Evolutionary conservation across 2,329 filamentous ascomycete genomes (phyloP), one percentile per base, ranked within the genome.

Genomic region (Aaosphaeria arxii): DNA sequence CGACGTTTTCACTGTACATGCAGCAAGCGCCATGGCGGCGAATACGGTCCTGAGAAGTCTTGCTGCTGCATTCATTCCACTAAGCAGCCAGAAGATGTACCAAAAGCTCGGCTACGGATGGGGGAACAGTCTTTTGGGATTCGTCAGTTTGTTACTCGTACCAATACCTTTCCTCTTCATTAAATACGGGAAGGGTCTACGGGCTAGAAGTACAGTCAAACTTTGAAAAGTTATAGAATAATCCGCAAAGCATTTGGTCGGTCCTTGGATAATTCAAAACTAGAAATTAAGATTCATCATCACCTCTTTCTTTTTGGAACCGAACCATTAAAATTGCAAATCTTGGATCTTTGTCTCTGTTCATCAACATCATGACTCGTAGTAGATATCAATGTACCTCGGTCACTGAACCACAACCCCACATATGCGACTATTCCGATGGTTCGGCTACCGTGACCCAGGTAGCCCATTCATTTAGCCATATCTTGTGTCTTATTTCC

Each of bases 21-120:
- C 73, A 0, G 73, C 71, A 1, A 69, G 64, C 43, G 72, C 73
- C 0, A 69, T 73, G 58, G 70, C 71, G 1, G 73, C 73, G 6
- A 71, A 62, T 40, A 71, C 71, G 0, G 67, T 75, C 3, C 51
- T 72, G 38, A 57, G 72, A 7, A 67, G 60, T 43, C 40, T 71
- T n/a, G 54, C 55, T 43, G 73, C 68, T 5, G 71, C 71, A 0
- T 51, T 74, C 24, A 53, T 75, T 31, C 72, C 73, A 61, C 24
- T 69, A 64, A 38, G 60, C 17, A 45, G 42, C 39, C 47, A 64
- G 43, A 61, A 62, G n/a, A 65, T 75, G 64, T 75, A 74, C 48
- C 57, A 54, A 4, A 55, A 52, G 3, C 44, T 75, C 46, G 72
- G 70, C 0, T 67, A 71, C 33, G 71, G 71, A 2, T 75, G 70